phyloP scores from a whole-genome alignment of 2,329 filamentous ascomycete species.

The Samsoniella hepiali region DNA sequence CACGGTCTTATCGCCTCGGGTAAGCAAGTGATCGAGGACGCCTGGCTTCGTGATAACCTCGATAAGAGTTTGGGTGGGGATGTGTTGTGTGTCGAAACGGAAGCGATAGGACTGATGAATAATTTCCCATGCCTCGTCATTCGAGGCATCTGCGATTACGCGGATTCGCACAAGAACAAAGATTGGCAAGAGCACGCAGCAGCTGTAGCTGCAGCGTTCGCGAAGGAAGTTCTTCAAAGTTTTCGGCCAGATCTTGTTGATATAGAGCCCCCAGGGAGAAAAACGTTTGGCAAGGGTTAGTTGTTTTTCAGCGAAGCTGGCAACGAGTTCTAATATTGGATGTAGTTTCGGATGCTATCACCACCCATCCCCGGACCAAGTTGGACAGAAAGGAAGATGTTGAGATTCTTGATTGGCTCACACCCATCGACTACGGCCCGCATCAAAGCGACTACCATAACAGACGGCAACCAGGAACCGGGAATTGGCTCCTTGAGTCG shows the following conservation, averaged over 20 bases:
- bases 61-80: too few species aligned
- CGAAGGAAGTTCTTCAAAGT: conserved; percentile 18
- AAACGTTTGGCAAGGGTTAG: too few species aligned
- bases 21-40: too few species aligned
- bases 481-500: conserved; percentile 41
- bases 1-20: too few species aligned
- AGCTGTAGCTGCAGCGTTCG: conserved; percentile 28
- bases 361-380: not conserved
- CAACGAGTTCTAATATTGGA: not conserved
- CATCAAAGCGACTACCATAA: conserved; percentile 37
- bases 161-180: conserved; percentile 37
- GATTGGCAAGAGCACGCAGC: conserved; percentile 36
- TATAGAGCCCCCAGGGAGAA: too few species aligned
- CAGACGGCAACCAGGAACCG: conserved; percentile 34
- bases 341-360: not conserved
- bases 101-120: conserved; percentile 26
- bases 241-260: too few species aligned
- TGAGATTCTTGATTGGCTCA: conserved; percentile 39
- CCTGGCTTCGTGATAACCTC: too few species aligned
- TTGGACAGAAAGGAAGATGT: too few species aligned
- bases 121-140: conserved; percentile 32
- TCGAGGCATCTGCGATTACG: conserved; percentile 36
- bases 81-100: conserved; percentile 27
- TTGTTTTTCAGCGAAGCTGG: too few species aligned
- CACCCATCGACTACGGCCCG: conserved; percentile 30